Evolutionary conservation across 23 red algal genomes (phyloP), one percentile per base, ranked within the genome.

Genomic region (Gracilaria domingensis): DNA sequence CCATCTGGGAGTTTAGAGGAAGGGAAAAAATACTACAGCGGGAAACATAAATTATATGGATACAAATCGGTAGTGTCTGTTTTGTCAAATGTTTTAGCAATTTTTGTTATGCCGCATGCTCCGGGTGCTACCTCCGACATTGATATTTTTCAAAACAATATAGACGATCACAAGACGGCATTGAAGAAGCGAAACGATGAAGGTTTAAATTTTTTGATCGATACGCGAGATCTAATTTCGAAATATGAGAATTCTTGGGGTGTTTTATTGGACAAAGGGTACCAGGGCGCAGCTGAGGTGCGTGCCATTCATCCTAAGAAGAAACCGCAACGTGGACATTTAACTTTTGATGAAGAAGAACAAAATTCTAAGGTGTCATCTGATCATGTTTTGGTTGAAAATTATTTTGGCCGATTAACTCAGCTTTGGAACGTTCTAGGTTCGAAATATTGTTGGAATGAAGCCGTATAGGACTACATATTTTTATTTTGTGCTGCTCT

Each of bases 11-110:
- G 35, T 21, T 23, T 75, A 8, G 36, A 9, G 6, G 70, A 75
- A 75, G 70, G 70, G 7, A 75, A 75, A 75, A 75, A 9, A 49
- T 75, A 75, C 23, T 75, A 36, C 35, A 75, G 70, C 38, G 70
- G 70, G 6, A 75, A 75, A 40, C 70, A 75, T 34, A 75, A 75
- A 29, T 29, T 75, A 5, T 75, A 75, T 29, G 70, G 70, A 12
- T 75, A 11, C 34, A 75, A 75, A 35, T 8, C 34, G 7, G 70
- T 36, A 75, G 26, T 75, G 4, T 40, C 70, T 75, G 70, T 75
- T 8, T 7, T 34, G 4, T 49, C 42, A 7, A 75, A 24, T 75
- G 70, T 8, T 45, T 45, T 75, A 24, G 70, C 70, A 45, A 49
- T 75, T 75, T 45, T 75, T 23, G 11, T 49, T 8, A 34, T 6